A percentile compares a stretch with the other conserved stretches of the same genome.
These are phyloP conservation scores for Fusarium citri DNA, from an alignment of 2,329 filamentous ascomycete genomes.

Conservation along the genomic window DNA sequence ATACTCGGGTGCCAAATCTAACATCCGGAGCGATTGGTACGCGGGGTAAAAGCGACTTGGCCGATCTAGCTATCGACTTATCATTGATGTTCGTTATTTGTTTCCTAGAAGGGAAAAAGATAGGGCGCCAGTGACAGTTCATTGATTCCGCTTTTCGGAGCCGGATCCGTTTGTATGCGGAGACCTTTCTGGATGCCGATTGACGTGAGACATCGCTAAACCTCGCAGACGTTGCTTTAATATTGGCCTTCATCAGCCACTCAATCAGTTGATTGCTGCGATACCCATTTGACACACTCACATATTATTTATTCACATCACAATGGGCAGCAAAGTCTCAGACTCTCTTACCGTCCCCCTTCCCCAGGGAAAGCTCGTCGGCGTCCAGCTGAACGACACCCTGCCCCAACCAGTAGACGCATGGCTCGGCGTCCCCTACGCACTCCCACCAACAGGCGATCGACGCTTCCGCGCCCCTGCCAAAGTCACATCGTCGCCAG, in stretches of 20 bases:
- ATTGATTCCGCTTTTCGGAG: conserved; percentile 16
- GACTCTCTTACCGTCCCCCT: conserved; percentile 29
- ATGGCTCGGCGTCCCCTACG: conserved; percentile 64
- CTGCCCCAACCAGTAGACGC: conserved; percentile 49
- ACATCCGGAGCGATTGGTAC: conserved; percentile 4
- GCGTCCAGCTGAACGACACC: conserved; percentile 28
- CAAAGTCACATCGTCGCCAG: conserved; percentile 43
- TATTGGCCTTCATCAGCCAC: background rate
- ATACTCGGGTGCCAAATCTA: conserved; percentile 28
- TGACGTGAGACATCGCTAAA: background rate
- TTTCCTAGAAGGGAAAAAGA: conserved; percentile 1
- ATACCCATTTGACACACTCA: background rate
- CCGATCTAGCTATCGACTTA: background rate
- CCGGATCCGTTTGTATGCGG: conserved; percentile 6
- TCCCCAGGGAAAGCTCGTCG: conserved; percentile 40
- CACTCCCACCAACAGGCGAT: conserved; percentile 58
- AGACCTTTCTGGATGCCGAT: conserved; percentile 27
- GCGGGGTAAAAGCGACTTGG: conserved; percentile 22
- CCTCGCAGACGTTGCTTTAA: background rate
- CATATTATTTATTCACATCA: conserved; percentile 1
- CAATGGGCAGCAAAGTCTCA: conserved; percentile 30
- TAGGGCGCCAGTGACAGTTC: background rate
- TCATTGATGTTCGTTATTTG: background rate
- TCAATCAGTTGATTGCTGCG: background rate
- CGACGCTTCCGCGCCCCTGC: conserved; percentile 57